These are phyloP conservation scores for Scutellaria galericulata DNA, from an alignment of 257 asterid genomes.

Conservation along the genomic window DNA sequence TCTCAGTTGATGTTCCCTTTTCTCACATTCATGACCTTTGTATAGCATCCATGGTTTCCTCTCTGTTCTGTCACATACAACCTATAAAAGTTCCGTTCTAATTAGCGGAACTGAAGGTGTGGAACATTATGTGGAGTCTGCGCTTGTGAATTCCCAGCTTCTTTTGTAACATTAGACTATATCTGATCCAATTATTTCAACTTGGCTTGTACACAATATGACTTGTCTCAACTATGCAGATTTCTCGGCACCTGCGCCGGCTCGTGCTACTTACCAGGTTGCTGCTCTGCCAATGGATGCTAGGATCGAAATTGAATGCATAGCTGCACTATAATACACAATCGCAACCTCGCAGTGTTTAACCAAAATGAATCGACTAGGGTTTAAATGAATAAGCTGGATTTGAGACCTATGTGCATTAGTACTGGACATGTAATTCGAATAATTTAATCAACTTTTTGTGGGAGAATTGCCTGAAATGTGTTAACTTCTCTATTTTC, in stretches of 20 bases:
- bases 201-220: not conserved
- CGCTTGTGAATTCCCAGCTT: not conserved
- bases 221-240: conserved; percentile 52
- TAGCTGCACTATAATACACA: conserved; percentile 57
- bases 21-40: no score
- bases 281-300: conserved; percentile 93
- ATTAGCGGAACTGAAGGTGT: not conserved
- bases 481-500: not conserved
- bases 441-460: not conserved
- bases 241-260: conserved; percentile 87
- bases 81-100: not conserved
- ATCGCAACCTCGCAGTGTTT: conserved; percentile 13
- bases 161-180: not conserved
- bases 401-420: not conserved
- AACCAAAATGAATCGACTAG: conserved; percentile 7
- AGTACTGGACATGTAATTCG: conserved; percentile 18
- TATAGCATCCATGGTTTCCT: not conserved
- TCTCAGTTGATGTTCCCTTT: not conserved
- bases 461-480: not conserved
- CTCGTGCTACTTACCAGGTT: conserved; percentile 91
- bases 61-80: not conserved
- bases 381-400: conserved; percentile 30
- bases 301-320: conserved; percentile 84
- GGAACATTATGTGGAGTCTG: not conserved
- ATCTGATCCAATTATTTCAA: not conserved